Percentiles rank a stretch among this genome's conserved stretches.
Evolutionary conservation across 768 basidiomycete species (phyloP).

Genomic region (Leccinum incarnatum): DNA sequence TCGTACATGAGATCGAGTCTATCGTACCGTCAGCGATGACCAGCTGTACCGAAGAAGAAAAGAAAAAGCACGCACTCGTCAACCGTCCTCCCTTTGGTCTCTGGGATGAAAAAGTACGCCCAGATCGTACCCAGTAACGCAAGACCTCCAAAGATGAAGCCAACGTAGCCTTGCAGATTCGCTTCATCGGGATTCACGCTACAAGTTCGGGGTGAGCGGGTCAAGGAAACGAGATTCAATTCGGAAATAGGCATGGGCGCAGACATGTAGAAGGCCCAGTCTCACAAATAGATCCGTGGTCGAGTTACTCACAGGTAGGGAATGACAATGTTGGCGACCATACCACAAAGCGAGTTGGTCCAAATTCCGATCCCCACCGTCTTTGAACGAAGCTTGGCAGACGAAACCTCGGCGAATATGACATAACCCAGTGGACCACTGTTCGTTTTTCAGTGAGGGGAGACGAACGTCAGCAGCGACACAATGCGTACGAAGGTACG

Average conservation of each 20-base stretch:
- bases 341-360: slow-evolving; percentile 24
- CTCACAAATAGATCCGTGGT: background rate
- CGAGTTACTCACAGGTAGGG: slow-evolving; percentile 25
- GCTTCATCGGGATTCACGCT: slow-evolving; percentile 30
- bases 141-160: slow-evolving; percentile 28
- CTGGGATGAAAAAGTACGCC: slow-evolving; percentile 28
- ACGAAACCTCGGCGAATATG: slow-evolving; percentile 29
- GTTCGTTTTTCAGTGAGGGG: background rate
- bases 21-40: background rate
- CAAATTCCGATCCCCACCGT: slow-evolving; percentile 28
- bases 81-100: slow-evolving; percentile 28
- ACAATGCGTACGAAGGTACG: background rate
- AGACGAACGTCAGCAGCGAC: background rate
- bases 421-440: slow-evolving; percentile 29
- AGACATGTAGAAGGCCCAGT: background rate
- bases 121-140: slow-evolving; percentile 21
- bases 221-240: background rate
- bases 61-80: slow-evolving; percentile 23
- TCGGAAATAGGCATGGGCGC: background rate
- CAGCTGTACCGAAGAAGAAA: background rate
- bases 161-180: slow-evolving; percentile 28
- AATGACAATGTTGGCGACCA: slow-evolving; percentile 27
- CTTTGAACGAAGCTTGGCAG: slow-evolving; percentile 30
- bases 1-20: slow-evolving; percentile 13
- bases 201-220: background rate